A percentile compares a stretch with the other conserved stretches of the same genome.
These are phyloP conservation scores for Epichloe hybrida DNA, from an alignment of 2,329 filamentous ascomycete species.

Conservation along the genomic window DNA sequence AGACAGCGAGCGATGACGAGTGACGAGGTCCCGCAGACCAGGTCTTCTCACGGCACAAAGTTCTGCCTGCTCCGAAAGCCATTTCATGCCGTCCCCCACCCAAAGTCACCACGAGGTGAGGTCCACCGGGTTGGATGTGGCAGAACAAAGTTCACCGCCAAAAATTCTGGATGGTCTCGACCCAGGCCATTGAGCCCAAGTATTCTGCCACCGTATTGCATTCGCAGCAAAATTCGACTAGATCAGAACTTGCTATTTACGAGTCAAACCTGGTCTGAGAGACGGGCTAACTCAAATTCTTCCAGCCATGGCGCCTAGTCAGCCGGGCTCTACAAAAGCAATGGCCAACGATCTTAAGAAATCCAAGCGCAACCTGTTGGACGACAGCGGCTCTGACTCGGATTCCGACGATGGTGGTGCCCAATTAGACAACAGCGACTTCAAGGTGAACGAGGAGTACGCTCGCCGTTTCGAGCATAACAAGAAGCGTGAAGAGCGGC, in stretches of 20 bases:
- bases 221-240: background rate
- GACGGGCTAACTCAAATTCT: background rate
- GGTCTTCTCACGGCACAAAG: background rate
- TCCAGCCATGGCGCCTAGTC: slow-evolving; percentile 7
- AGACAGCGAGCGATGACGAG: background rate
- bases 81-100: slow-evolving; percentile 1
- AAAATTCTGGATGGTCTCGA: slow-evolving; percentile 13
- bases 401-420: slow-evolving; percentile 33
- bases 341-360: slow-evolving; percentile 17
- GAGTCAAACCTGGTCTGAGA: background rate
- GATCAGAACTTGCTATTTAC: background rate
- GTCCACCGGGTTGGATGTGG: slow-evolving; percentile 1
- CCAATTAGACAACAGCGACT: slow-evolving; percentile 27
- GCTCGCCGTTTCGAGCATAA: slow-evolving; percentile 89
- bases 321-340: background rate
- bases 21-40: background rate
- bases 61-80: slow-evolving; percentile 1
- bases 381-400: slow-evolving; percentile 40
- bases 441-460: slow-evolving; percentile 86
- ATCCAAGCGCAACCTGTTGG: slow-evolving; percentile 37
- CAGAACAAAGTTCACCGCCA: slow-evolving; percentile 18
- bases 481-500: slow-evolving; percentile 84
- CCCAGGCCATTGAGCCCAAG: too few species aligned
- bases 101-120: slow-evolving; percentile 1
- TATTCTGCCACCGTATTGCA: background rate